A percentile compares a stretch with the other conserved stretches of the same genome.
These are phyloP conservation scores for Platismatia glauca DNA, from an alignment of 495 filamentous ascomycete species.

Conservation along the genomic window DNA sequence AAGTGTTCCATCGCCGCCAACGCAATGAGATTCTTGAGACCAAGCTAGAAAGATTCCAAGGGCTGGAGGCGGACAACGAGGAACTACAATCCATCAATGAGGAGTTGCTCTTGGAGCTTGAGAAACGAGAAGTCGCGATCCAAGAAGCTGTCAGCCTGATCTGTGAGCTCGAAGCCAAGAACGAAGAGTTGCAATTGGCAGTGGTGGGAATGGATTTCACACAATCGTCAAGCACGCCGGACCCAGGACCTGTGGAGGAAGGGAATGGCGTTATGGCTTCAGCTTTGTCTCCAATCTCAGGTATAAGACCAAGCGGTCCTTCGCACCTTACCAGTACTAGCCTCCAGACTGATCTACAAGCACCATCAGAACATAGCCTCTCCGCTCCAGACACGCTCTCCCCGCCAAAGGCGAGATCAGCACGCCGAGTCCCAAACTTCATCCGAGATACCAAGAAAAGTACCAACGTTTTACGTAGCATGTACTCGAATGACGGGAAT, in stretches of 20 bases:
- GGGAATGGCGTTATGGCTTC: neutral
- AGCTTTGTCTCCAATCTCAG: neutral
- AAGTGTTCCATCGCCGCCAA: constrained; percentile 62
- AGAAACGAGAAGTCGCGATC: constrained; percentile 67
- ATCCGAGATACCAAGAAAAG: constrained; percentile 51
- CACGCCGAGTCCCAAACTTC: constrained; percentile 56
- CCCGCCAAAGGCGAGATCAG: constrained; percentile 11
- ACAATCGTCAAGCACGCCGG: neutral
- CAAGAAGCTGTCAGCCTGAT: constrained; percentile 79
- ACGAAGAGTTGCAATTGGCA: constrained; percentile 42
- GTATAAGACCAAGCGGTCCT: neutral
- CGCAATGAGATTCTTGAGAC: constrained; percentile 59
- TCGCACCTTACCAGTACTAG: neutral
- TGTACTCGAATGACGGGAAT: constrained; percentile 47
- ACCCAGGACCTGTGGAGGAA: neutral
- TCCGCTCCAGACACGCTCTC: constrained; percentile 14
- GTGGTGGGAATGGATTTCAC: constrained; percentile 11
- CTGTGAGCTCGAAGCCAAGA: constrained; percentile 58
- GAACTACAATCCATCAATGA: constrained; percentile 62
- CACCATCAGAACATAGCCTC: neutral
- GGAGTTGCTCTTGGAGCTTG: constrained; percentile 58
- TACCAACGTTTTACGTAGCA: constrained; percentile 55
- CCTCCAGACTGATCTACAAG: neutral
- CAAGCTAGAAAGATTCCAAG: constrained; percentile 57
- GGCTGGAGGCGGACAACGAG: constrained; percentile 57